Conservation (phyloP, 2,329 filamentous ascomycete species). For the Aureobasidium sp. region DNA sequence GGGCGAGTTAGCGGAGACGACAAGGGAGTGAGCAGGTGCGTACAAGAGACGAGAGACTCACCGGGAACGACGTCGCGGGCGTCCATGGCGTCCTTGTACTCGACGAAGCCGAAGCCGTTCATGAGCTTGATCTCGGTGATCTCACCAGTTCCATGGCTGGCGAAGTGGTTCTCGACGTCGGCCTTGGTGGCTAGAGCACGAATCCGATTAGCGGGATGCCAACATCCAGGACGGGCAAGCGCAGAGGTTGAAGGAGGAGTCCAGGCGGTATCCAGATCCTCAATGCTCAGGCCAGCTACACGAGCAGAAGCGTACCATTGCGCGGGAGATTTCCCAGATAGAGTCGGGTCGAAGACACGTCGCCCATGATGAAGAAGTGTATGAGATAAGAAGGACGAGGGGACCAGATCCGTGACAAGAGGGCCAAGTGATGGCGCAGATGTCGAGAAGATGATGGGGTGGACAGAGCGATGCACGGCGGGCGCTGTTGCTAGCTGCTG, state of each 20-base stretch:
- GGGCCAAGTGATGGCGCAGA: neutral
- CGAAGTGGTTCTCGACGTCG: constrained; percentile 93
- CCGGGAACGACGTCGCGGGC: constrained; percentile 96
- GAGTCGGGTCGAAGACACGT: constrained; percentile 89
- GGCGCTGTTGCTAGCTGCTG: neutral
- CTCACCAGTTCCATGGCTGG: constrained; percentile 89
- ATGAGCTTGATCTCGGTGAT: constrained; percentile 99
- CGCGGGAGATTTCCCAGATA: constrained; percentile 97
- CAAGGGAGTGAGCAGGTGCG: constrained; percentile 11
- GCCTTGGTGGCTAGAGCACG: constrained; percentile 75
- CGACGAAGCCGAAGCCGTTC: constrained; percentile 99
- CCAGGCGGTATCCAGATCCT: constrained; percentile 14
- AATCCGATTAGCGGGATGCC: constrained; percentile 39
- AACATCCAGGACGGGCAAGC: constrained; percentile 17
- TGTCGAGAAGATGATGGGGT: neutral
- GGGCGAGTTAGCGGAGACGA: constrained; percentile 17
- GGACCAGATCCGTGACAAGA: constrained; percentile 8
- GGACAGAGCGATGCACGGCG: neutral
- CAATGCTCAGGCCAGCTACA: constrained; percentile 16
- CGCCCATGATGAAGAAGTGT: constrained; percentile 52
- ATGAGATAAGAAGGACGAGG: neutral
- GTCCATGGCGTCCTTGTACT: constrained; percentile 98
- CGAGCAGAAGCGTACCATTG: constrained; percentile 60
- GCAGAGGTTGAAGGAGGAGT: constrained; percentile 6
- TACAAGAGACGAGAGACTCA: constrained; percentile 42